Evolutionary conservation across 257 asterid species (phyloP).

Genomic region (Rhazya stricta): DNA sequence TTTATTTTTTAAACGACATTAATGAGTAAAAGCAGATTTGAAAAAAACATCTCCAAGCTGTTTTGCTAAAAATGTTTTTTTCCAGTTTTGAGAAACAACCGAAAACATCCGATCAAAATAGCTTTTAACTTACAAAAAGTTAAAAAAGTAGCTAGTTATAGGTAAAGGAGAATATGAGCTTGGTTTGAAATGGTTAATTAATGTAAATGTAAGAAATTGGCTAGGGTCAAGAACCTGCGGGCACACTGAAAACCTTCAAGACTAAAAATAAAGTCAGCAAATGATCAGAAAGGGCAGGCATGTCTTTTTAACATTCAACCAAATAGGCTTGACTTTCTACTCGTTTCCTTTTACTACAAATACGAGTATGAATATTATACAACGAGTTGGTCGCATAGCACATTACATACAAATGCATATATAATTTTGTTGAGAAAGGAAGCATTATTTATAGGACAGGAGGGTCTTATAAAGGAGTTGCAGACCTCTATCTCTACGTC

Average conservation of each 20-base stretch:
- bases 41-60: too few species aligned
- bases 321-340: conserved; percentile 23
- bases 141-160: too few species aligned
- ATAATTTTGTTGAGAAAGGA: neutral
- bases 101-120: too few species aligned
- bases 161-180: too few species aligned
- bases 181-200: too few species aligned
- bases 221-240: too few species aligned
- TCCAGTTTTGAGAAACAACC: too few species aligned
- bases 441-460: neutral
- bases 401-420: neutral
- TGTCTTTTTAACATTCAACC: conserved; percentile 30
- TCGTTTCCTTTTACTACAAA: conserved; percentile 12
- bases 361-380: neutral
- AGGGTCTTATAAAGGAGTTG: conserved; percentile 37
- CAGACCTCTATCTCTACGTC: conserved; percentile 30
- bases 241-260: conserved; percentile 13
- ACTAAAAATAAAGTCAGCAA: conserved; percentile 9
- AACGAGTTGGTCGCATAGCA: conserved; percentile 3
- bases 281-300: neutral
- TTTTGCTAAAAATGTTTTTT: too few species aligned
- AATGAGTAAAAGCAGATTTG: too few species aligned
- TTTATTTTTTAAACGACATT: too few species aligned
- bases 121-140: too few species aligned
- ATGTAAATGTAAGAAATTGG: too few species aligned